A percentile compares a stretch with the other conserved stretches of the same genome.
phyloP scores from a whole-genome alignment of 2,329 filamentous ascomycete species.

The Botrytis hyacinthi region DNA sequence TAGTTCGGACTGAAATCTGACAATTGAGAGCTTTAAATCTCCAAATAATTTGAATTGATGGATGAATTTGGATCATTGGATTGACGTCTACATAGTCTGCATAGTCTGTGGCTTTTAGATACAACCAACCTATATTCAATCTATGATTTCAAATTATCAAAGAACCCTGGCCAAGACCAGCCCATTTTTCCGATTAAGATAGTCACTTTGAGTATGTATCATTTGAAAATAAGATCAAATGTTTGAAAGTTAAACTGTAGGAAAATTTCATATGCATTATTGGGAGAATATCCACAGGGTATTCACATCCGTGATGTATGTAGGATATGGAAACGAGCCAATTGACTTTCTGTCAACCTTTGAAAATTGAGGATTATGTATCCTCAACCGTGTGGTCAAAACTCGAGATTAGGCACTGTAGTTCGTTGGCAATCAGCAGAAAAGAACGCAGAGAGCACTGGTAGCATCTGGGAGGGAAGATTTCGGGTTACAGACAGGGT shows the following conservation, averaged over 20 bases:
- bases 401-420: neutral
- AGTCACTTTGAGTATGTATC: neutral
- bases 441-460: neutral
- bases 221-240: neutral
- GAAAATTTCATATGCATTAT: neutral
- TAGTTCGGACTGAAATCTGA: neutral
- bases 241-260: neutral
- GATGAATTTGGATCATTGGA: neutral
- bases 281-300: neutral
- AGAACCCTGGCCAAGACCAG: neutral
- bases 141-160: neutral
- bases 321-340: neutral
- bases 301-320: neutral
- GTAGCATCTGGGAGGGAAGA: neutral
- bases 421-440: neutral
- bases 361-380: neutral
- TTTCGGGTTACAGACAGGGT: neutral
- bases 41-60: neutral
- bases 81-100: neutral
- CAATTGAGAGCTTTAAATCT: neutral
- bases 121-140: neutral
- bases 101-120: neutral
- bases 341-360: neutral
- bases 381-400: neutral
- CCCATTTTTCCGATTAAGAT: neutral